Base-by-base conservation (phyloP, 441 rosid species). In the Heliophila coronopifolia region DNA sequence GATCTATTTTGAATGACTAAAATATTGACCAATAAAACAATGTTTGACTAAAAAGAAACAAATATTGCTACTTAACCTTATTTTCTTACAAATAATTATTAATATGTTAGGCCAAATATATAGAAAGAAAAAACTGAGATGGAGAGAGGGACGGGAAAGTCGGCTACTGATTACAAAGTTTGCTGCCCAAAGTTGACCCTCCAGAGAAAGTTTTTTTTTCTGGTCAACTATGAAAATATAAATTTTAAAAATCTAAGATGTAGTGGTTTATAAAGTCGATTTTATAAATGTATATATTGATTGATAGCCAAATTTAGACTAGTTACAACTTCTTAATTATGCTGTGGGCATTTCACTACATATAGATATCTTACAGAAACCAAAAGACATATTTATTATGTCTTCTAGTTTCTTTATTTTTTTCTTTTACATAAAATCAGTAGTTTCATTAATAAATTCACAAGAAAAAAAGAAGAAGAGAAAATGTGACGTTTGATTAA, bases 251-350 rank as follows among this genome's bases (percentile, higher is more conserved):
- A n/a, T n/a, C n/a, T n/a, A n/a, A n/a, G n/a, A n/a, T n/a, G n/a
- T n/a, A n/a, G n/a, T n/a, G n/a, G n/a, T n/a, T n/a, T n/a, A n/a
- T n/a, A n/a, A n/a, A n/a, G n/a, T n/a, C n/a, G n/a, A n/a, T n/a
- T n/a, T 39, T 40, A 54, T n/a, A n/a, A n/a, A n/a, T n/a, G n/a
- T n/a, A n/a, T n/a, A n/a, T n/a, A n/a, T n/a, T n/a, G 44, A 45
- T 46, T 16, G 39, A 43, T 23, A 46, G 10, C 30, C 50, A 62
- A 46, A 0, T 54, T 25, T 5, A 47, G 56, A 63, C 39, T 48
- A 54, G 68, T 63, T 54, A 54, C 62, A 63, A 54, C 57, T 63
- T 54, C n/a, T n/a, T n/a, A n/a, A n/a, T n/a, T n/a, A 63, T 39
- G 50, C 30, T 12, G 45, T 54, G 50, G 48, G 13, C 34, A 30